Percentiles rank a stretch among this genome's conserved stretches.
These are phyloP conservation scores for Trichoderma brevicompactum DNA, from an alignment of 2,329 filamentous ascomycete species.

Conservation along the genomic window DNA sequence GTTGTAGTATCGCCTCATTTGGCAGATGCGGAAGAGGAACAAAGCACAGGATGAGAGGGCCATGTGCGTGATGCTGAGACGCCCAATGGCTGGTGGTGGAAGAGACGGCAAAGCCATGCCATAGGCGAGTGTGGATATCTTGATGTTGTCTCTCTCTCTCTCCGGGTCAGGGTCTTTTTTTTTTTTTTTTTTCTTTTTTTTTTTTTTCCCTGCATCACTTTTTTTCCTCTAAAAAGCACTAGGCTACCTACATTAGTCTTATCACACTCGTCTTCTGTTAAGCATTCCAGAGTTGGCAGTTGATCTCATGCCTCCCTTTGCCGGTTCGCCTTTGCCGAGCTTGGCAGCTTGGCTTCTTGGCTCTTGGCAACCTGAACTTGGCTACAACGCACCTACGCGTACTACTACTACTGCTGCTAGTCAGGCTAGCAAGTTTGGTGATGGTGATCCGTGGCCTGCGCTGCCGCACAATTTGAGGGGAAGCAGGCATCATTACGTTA, in stretches of 20 bases:
- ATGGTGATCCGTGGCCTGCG: not conserved
- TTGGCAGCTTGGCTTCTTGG: conserved; percentile 18
- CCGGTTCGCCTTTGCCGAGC: not conserved
- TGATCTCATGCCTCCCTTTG: conserved; percentile 22
- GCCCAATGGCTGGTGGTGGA: conserved; percentile 26
- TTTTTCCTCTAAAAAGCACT: not conserved
- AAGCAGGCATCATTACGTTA: not conserved
- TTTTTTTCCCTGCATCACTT: not conserved
- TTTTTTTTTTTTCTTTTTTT: not conserved
- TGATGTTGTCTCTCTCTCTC: not conserved
- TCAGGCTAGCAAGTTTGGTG: not conserved
- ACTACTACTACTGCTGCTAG: conserved; percentile 1
- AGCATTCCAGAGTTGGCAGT: conserved; percentile 21
- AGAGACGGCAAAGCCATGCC: conserved; percentile 19
- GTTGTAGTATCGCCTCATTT: conserved; percentile 7
- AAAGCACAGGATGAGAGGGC: not conserved
- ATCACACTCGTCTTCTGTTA: too few relatives aligned
- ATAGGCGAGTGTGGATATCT: not conserved
- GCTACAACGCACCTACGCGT: not conserved
- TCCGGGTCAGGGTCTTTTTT: not conserved
- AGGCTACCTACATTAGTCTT: too few relatives aligned
- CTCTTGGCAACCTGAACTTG: not conserved
- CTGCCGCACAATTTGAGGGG: not conserved
- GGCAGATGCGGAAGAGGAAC: conserved; percentile 3
- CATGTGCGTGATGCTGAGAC: conserved; percentile 24